phyloP scores from a whole-genome alignment of 352 stramenopile genomes.

The Porosira glacialis region DNA sequence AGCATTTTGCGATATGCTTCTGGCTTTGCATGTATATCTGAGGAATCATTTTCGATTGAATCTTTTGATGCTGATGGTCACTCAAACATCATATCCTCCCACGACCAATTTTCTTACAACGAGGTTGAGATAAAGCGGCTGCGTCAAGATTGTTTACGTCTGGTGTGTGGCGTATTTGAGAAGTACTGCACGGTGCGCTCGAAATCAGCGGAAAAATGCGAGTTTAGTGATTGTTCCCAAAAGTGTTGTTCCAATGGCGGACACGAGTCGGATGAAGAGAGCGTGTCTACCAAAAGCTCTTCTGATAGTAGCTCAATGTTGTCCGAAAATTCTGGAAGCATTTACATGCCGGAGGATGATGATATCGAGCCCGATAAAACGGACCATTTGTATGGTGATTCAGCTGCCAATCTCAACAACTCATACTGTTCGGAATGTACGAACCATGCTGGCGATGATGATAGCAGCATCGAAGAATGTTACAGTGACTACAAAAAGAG shows the following conservation, averaged over 20 bases:
- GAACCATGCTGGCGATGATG: no score
- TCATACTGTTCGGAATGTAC: not conserved
- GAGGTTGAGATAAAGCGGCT: not conserved
- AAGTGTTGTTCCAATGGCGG: not conserved
- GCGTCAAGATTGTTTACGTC: not conserved
- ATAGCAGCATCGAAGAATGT: not conserved
- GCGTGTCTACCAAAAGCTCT: not conserved
- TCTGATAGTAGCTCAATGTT: not conserved
- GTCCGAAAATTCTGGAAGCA: not conserved
- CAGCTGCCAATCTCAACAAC: not conserved
- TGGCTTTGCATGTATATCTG: not conserved
- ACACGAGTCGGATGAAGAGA: not conserved
- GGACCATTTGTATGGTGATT: not conserved
- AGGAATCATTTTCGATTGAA: not conserved
- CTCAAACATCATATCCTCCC: not conserved
- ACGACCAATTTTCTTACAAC: not conserved
- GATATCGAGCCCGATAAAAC: not conserved
- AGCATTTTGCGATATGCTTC: not conserved
- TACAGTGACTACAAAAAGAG: conserved; percentile 1
- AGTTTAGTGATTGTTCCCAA: no score
- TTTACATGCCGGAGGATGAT: not conserved
- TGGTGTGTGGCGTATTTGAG: not conserved
- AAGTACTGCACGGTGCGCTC: not conserved
- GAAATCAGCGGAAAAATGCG: not conserved
- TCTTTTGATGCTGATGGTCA: not conserved